These are phyloP conservation scores for Suillus ampliporus DNA, from an alignment of 768 basidiomycete species.

Conservation along the genomic window DNA sequence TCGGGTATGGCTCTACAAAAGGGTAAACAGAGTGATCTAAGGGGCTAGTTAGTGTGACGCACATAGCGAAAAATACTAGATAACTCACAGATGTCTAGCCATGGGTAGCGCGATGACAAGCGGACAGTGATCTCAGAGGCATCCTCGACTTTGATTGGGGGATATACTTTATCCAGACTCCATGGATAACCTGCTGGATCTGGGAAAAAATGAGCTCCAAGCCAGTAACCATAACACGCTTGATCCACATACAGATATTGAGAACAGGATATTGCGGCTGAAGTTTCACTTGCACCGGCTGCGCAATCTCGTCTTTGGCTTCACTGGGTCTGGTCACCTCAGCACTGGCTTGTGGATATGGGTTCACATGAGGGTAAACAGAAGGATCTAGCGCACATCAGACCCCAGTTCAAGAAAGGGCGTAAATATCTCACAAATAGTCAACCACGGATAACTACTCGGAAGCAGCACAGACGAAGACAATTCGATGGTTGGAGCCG, in stretches of 20 bases:
- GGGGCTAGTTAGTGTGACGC: not conserved
- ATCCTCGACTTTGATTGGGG: constrained; percentile 15
- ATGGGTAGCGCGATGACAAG: constrained; percentile 25
- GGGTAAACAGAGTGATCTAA: constrained; percentile 25
- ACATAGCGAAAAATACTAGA: not conserved
- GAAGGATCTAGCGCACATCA: constrained; percentile 23
- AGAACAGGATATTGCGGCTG: constrained; percentile 30
- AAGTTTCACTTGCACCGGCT: constrained; percentile 20
- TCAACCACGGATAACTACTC: constrained; percentile 41
- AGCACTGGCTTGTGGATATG: constrained; percentile 17
- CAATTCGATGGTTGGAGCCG: constrained; percentile 15
- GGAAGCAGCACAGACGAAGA: constrained; percentile 18
- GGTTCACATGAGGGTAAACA: constrained; percentile 28
- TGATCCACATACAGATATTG: constrained; percentile 39
- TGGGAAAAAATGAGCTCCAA: constrained; percentile 10
- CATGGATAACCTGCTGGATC: constrained; percentile 33
- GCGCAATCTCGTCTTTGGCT: constrained; percentile 1
- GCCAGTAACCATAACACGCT: not conserved
- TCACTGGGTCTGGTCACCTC: constrained; percentile 14
- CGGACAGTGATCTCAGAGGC: constrained; percentile 1
- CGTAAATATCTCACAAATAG: constrained; percentile 38
- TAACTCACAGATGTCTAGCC: constrained; percentile 32
- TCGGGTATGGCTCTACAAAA: constrained; percentile 22
- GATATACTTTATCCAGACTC: constrained; percentile 33
- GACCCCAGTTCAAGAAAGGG: constrained; percentile 8